A percentile compares a stretch with the other conserved stretches of the same genome.
These are phyloP conservation scores for Ophidiomyces ophidiicola DNA, from an alignment of 2,329 filamentous ascomycete genomes.

Conservation along the genomic window DNA sequence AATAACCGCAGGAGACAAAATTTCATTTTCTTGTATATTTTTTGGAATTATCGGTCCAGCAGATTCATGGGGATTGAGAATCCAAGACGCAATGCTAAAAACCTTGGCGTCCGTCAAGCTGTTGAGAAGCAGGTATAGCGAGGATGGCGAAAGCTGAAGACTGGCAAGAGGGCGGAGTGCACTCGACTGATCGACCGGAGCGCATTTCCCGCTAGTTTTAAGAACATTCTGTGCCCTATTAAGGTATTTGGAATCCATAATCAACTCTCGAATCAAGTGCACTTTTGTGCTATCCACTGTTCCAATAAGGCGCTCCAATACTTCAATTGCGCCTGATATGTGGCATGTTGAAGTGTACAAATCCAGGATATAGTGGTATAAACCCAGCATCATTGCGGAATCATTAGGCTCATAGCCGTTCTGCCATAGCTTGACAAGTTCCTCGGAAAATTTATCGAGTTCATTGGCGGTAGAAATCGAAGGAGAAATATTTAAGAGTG, in stretches of 20 bases:
- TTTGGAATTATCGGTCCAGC: conserved; percentile 31
- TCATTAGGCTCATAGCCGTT: conserved; percentile 4
- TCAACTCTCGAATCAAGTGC: conserved; percentile 6
- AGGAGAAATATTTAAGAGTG: conserved; percentile 23
- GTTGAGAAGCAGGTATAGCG: conserved; percentile 10
- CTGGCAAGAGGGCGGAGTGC: background rate
- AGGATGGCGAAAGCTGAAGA: conserved; percentile 8
- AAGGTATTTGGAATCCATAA: conserved; percentile 11
- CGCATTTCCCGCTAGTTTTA: background rate
- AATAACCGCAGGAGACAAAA: conserved; percentile 42
- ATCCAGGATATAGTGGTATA: conserved; percentile 15
- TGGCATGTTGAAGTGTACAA: conserved; percentile 12
- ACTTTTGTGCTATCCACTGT: conserved; percentile 9
- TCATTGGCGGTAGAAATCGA: conserved; percentile 2
- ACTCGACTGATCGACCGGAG: background rate
- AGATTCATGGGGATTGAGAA: conserved; percentile 40
- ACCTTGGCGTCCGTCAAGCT: conserved; percentile 8
- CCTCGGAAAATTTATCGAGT: conserved; percentile 1
- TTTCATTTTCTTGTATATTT: conserved; percentile 35
- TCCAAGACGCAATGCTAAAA: conserved; percentile 41
- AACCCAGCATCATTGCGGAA: conserved; percentile 13
- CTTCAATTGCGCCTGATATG: conserved; percentile 12
- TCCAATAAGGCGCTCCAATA: conserved; percentile 12
- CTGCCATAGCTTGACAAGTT: background rate
- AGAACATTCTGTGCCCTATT: conserved; percentile 10